A percentile compares a stretch with the other conserved stretches of the same genome.
phyloP scores from a whole-genome alignment of 768 basidiomycete species.

The Kockovaella imperatae region DNA sequence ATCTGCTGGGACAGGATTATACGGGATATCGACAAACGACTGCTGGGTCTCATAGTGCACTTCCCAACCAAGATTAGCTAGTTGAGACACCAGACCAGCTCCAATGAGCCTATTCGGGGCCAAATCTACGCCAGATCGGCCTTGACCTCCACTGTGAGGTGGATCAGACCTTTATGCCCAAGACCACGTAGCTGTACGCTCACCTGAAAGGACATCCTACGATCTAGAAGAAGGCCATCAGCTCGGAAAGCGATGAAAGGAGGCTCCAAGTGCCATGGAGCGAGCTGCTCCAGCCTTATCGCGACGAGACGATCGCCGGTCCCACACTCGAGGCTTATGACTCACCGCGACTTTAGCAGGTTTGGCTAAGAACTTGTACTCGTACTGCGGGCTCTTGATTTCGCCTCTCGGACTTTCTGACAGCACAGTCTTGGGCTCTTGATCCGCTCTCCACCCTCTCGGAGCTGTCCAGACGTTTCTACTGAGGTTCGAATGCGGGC shows the following conservation, averaged over 20 bases:
- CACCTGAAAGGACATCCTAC: constrained; percentile 95
- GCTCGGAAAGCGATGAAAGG: constrained; percentile 11
- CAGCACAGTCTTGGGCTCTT: too few relatives aligned
- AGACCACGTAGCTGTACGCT: constrained; percentile 22
- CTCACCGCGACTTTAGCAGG: constrained; percentile 75
- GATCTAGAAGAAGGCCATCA: constrained; percentile 51
- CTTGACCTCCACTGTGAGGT: constrained; percentile 22
- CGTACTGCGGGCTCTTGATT: constrained; percentile 5
- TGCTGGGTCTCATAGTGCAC: constrained; percentile 86
- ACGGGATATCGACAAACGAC: constrained; percentile 55
- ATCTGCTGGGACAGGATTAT: constrained; percentile 24
- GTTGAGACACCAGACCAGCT: constrained; percentile 72
- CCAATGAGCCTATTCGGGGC: constrained; percentile 76
- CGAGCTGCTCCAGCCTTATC: too few relatives aligned
- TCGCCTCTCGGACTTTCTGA: not conserved
- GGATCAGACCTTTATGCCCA: not conserved
- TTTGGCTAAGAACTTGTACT: constrained; percentile 53
- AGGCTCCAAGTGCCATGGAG: too few relatives aligned
- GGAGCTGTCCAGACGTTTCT: too few relatives aligned
- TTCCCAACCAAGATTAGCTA: constrained; percentile 72
- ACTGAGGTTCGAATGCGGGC: too few relatives aligned
- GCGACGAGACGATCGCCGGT: too few relatives aligned
- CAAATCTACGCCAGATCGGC: constrained; percentile 35
- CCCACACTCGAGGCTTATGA: constrained; percentile 17
- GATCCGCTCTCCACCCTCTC: too few relatives aligned